Base-by-base conservation (phyloP, 495 filamentous ascomycete genomes). In the Pseudoneurospora amorphoporcata region DNA sequence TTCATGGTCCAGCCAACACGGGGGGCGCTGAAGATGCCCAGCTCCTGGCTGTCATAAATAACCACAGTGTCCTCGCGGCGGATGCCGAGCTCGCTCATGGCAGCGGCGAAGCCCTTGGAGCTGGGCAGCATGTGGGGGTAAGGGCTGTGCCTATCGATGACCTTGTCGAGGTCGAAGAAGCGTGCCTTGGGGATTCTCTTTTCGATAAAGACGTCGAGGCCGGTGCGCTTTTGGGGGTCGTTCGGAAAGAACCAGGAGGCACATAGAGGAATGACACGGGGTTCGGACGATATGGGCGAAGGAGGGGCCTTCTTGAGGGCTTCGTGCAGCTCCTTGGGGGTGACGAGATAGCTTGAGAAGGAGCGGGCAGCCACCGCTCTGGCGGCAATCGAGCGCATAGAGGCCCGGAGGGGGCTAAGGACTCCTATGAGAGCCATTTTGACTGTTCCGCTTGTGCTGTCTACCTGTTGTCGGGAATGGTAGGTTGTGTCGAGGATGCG, bases 91-190 rank as follows among this genome's bases (percentile, higher is more conserved):
- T 89, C 86, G 73, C 90, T 88, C 96, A 99, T 97, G 10, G 94
- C 93, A 72, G 90, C 86, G 53, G 94, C 91, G 80, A 98, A 98
- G 39, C 87, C 84, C 74, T 91, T 88, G 17, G 91, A 84, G 23
- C 86, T 90, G 4, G 96, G 96, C 8, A 99, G 91, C 95, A 99
- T 99, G 80, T 99, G 95, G 14, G 95, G 95, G 79, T 97, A 99
- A 8, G 92, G 91, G 41, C 92, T 96, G 75, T 88, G 87, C 76
- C 88, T 88, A 79, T 98, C 96, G 74, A 94, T 94, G 76, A 97
- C 86, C 39, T 86, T 91, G 81, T 99, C 96, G 32, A 99, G 85
- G 81, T 98, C 93, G 80, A 99, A 99, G 88, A 98, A 99, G n/a
- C 94, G 90, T 2, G 95, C 89, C 73, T 88, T 87, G 0, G 95